Evolutionary conservation across 1,284 basidiomycete genomes (phyloP).

Genomic region (Caloboletus inedulis): DNA sequence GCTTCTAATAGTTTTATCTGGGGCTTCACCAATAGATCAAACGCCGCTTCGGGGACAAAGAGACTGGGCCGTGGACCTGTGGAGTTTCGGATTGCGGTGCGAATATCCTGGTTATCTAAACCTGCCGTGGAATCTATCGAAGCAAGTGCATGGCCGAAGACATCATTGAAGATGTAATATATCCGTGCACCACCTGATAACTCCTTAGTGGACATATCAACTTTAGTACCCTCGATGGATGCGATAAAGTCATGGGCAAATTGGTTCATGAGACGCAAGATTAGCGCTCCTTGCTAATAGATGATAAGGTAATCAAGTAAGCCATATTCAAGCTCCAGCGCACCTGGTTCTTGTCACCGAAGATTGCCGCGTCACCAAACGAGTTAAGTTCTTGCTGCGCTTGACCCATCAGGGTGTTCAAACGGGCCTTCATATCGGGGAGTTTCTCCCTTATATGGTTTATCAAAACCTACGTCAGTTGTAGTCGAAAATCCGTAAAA

Average conservation of each 20-base stretch:
- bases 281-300: constrained; percentile 73
- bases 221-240: constrained; percentile 97
- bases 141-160: constrained; percentile 90
- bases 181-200: constrained; percentile 96
- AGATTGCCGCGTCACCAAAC: constrained; percentile 91
- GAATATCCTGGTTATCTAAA: constrained; percentile 91
- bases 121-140: constrained; percentile 91
- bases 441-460: constrained; percentile 98
- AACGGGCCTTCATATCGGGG: constrained; percentile 98
- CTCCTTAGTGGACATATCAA: constrained; percentile 98
- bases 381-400: constrained; percentile 97
- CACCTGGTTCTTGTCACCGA: constrained; percentile 89
- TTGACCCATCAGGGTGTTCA: constrained; percentile 99
- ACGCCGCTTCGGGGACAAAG: constrained; percentile 97
- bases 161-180: constrained; percentile 99
- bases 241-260: constrained; percentile 97
- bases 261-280: constrained; percentile 97
- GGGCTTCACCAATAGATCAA: constrained; percentile 96
- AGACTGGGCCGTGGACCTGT: constrained; percentile 95
- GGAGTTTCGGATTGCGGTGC: constrained; percentile 97
- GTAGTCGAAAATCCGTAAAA: background rate
- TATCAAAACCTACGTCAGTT: constrained; percentile 73
- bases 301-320: constrained; percentile 8
- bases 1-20: constrained; percentile 97
- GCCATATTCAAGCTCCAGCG: constrained; percentile 22